phyloP scores from a whole-genome alignment of 129 eudicot species.

The Artemisia argyi region DNA sequence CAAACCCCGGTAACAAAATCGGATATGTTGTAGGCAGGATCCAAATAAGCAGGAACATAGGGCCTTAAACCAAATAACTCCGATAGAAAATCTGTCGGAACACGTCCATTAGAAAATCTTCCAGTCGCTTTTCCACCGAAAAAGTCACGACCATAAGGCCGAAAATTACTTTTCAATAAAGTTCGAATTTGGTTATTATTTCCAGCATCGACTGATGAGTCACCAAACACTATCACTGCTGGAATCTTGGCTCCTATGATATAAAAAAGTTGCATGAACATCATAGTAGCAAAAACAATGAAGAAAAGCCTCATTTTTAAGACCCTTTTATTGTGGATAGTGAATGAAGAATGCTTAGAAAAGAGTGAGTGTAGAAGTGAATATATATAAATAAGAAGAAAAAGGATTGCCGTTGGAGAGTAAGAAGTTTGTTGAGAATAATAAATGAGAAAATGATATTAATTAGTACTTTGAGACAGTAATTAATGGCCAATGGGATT shows the following conservation, averaged over 20 bases:
- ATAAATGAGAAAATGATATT: slow-evolving; percentile 28
- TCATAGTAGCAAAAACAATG: slow-evolving; percentile 10
- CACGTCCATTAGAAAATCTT: slow-evolving; percentile 74
- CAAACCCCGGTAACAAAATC: slow-evolving; percentile 71
- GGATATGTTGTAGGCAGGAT: slow-evolving; percentile 55
- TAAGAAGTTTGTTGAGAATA: slow-evolving; percentile 28
- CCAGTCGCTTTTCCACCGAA: slow-evolving; percentile 71
- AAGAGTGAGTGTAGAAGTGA: slow-evolving; percentile 28
- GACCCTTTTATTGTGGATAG: neutral
- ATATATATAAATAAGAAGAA: slow-evolving; percentile 30
- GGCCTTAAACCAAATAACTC: slow-evolving; percentile 67
- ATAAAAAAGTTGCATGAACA: slow-evolving; percentile 32
- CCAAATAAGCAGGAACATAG: slow-evolving; percentile 74
- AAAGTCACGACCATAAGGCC: slow-evolving; percentile 82
- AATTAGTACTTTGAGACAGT: too few relatives aligned
- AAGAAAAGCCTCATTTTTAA: slow-evolving; percentile 10
- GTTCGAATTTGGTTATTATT: slow-evolving; percentile 70
- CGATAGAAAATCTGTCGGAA: slow-evolving; percentile 73
- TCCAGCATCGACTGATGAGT: slow-evolving; percentile 82
- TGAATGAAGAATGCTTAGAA: slow-evolving; percentile 20
- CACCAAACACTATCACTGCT: slow-evolving; percentile 79
- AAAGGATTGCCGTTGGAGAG: slow-evolving; percentile 32
- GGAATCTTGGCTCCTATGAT: slow-evolving; percentile 46
- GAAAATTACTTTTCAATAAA: slow-evolving; percentile 69
- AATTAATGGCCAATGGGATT: slow-evolving; percentile 23